These are phyloP conservation scores for Lachnellula subtilissima DNA, from an alignment of 2,329 filamentous ascomycete species.

Conservation along the genomic window DNA sequence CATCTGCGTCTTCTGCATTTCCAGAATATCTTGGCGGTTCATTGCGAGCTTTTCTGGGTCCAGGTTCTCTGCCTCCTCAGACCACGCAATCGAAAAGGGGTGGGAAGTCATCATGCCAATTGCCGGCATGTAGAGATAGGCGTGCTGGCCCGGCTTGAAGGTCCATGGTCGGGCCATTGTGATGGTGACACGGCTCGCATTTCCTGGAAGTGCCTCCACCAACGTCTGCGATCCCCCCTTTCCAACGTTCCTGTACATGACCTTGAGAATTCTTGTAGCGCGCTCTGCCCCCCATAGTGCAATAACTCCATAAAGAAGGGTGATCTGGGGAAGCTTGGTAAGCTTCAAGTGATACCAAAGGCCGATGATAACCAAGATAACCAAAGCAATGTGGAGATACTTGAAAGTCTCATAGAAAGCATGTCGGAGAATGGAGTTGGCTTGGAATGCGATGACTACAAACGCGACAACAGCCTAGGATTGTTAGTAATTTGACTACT, in stretches of 20 bases:
- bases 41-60: constrained; percentile 53
- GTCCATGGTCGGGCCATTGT: constrained; percentile 72
- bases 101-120: constrained; percentile 71
- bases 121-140: constrained; percentile 72
- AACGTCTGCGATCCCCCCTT: constrained; percentile 62
- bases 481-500: constrained; percentile 9
- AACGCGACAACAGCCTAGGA: constrained; percentile 54
- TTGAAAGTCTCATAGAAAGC: constrained; percentile 79
- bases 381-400: constrained; percentile 62
- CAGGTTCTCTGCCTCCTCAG: constrained; percentile 55
- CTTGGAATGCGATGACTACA: constrained; percentile 60
- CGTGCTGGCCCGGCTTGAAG: constrained; percentile 71
- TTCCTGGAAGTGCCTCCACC: constrained; percentile 70
- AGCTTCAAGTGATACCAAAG: constrained; percentile 64
- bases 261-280: constrained; percentile 49
- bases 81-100: constrained; percentile 76
- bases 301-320: constrained; percentile 57
- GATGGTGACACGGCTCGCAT: constrained; percentile 68
- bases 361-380: constrained; percentile 54
- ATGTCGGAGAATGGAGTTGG: constrained; percentile 66
- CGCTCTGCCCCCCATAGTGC: constrained; percentile 66
- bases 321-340: constrained; percentile 49
- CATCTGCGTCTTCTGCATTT: constrained; percentile 59
- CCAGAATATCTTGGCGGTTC: constrained; percentile 53
- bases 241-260: constrained; percentile 64